Evolutionary conservation across 495 filamentous ascomycete species (phyloP).

Genomic region (Talaromyces adpressus): DNA sequence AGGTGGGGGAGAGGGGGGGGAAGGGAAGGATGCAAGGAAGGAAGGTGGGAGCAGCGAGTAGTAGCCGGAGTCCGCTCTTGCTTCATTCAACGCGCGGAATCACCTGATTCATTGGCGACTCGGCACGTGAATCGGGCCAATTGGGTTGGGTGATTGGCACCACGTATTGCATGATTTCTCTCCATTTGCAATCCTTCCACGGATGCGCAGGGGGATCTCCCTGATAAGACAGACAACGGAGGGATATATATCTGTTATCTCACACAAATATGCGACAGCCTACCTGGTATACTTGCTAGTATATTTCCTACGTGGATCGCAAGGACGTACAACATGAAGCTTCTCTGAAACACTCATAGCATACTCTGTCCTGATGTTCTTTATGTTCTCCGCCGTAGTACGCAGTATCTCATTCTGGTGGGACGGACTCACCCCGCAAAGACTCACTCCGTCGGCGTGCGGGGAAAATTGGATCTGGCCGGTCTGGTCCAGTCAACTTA

Average conservation of each 20-base stretch:
- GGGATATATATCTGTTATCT: background rate
- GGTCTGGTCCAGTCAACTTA: background rate
- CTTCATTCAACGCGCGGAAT: background rate
- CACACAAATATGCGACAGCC: background rate
- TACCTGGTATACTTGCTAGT: background rate
- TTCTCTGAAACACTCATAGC: background rate
- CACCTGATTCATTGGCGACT: background rate
- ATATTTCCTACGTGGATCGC: too few relatives aligned
- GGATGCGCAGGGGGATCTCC: background rate
- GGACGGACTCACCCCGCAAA: background rate
- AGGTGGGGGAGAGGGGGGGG: background rate
- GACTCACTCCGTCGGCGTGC: background rate
- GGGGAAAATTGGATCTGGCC: background rate
- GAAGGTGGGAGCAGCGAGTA: background rate
- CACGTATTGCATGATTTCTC: background rate
- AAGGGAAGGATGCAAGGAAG: background rate
- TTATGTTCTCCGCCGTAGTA: background rate
- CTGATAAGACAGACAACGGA: background rate
- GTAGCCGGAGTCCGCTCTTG: background rate
- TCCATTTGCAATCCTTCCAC: background rate
- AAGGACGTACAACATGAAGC: too few relatives aligned
- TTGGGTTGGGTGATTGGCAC: background rate
- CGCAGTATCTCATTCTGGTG: background rate
- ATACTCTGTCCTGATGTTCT: background rate
- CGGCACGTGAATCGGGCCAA: background rate